phyloP scores from a whole-genome alignment of 345 rosid genomes.

The Heritiera fomes region DNA sequence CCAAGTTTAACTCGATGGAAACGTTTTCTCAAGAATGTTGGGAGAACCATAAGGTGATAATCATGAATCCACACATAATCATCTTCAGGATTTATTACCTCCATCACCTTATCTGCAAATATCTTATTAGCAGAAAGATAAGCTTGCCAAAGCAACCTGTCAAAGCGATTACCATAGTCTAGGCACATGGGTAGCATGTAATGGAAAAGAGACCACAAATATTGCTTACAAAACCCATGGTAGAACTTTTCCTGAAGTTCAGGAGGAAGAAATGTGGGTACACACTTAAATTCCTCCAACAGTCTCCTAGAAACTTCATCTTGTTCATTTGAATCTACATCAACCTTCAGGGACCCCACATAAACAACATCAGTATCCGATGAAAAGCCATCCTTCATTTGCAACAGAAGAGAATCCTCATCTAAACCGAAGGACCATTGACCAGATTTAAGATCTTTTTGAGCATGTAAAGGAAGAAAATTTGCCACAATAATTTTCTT shows the following conservation, averaged over 20 bases:
- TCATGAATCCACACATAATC: constrained; percentile 50
- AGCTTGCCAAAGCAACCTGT: constrained; percentile 45
- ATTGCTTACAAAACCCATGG: constrained; percentile 48
- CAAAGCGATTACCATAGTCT: constrained; percentile 37
- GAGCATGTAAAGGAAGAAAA: constrained; percentile 43
- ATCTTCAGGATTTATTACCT: constrained; percentile 42
- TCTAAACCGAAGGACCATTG: constrained; percentile 46
- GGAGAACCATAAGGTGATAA: constrained; percentile 48
- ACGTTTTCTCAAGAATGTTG: constrained; percentile 43
- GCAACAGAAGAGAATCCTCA: constrained; percentile 41
- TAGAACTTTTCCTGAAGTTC: constrained; percentile 36
- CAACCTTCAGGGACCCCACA: constrained; percentile 40
- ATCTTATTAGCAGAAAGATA: constrained; percentile 45
- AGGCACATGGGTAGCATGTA: constrained; percentile 43
- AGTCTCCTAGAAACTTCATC: constrained; percentile 36
- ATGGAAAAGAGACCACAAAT: constrained; percentile 49
- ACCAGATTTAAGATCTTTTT: constrained; percentile 25
- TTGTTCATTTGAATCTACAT: constrained; percentile 36
- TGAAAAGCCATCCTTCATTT: constrained; percentile 41
- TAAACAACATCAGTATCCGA: constrained; percentile 39
- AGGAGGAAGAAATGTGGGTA: constrained; percentile 40
- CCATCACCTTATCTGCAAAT: constrained; percentile 41
- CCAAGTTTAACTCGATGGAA: constrained; percentile 42
- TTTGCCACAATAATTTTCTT: constrained; percentile 43
- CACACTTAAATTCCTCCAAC: no score